Base-by-base conservation (phyloP, 768 basidiomycete genomes). In the Trametes gibbosa region DNA sequence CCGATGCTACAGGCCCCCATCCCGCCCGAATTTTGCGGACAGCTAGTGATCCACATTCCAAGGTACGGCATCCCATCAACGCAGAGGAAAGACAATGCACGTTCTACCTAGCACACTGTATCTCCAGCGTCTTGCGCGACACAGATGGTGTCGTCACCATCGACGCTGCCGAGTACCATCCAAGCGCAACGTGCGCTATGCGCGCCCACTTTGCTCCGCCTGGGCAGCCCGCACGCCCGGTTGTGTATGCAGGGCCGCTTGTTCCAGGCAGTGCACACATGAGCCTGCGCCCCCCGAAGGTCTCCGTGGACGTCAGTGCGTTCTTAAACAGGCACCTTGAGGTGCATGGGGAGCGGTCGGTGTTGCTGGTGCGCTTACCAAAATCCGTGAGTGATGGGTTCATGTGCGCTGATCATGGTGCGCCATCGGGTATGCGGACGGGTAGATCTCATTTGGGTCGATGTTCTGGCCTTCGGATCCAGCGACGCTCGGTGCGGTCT, bases 291-390 rank as follows among this genome's bases (percentile, higher is more conserved):
- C n/a, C n/a, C n/a, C n/a, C 35, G 34, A 17, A 10, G 45, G 12
- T n/a, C 17, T 17, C 10, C 5, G 39, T n/a, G 14, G 63, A 62
- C n/a, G 50, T 63, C n/a, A 17, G 43, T n/a, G 39, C 35, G 5
- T 65, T 65, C 52, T 16, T 65, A 32, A 47, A 56, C 19, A 39
- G 35, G 21, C 51, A 52, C 10, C 47, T 64, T 8, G 25, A 25
- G 14, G 14, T 23, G 8, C 51, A 60, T 34, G 67, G 67, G 9
- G 49, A 52, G 47, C 50, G 50, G 5, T 66, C 65, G 4, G 29
- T 66, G 9, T 23, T 68, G 3, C 63, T 66, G 34, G 66, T 62
- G 13, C 47, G 66, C 49, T 5, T 12, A 2, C 16, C 25, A 16
- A 16, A 1, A 1, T 9, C 5, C n/a, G n/a, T n/a, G n/a, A n/a